Conservation (phyloP, 805 yeast genomes). For the Starmerella vitae region DNA sequence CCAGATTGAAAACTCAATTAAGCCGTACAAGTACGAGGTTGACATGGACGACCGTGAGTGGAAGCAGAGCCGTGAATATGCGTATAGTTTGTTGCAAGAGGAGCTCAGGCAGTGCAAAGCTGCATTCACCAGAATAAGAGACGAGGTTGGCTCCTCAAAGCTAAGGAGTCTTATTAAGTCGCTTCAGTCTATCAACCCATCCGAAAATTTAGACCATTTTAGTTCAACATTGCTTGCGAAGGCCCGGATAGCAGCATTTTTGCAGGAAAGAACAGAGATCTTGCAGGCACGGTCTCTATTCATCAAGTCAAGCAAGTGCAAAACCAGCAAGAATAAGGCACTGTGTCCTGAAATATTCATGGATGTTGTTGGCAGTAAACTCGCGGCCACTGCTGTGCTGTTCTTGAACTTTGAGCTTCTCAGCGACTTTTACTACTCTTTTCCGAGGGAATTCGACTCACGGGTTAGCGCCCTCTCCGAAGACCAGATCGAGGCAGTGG, state of each 20-base stretch:
- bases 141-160: conserved; percentile 70
- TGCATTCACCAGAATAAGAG: conserved; percentile 45
- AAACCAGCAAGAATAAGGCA: conserved; percentile 63
- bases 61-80: conserved; percentile 65
- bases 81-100: conserved; percentile 60
- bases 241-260: conserved; percentile 74
- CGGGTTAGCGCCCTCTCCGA: conserved; percentile 51
- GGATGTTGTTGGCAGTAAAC: conserved; percentile 81
- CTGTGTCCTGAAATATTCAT: conserved; percentile 90
- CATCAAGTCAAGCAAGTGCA: conserved; percentile 63
- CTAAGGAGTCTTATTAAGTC: conserved; percentile 71
- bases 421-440: conserved; percentile 89
- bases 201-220: conserved; percentile 30
- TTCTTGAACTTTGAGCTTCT: conserved; percentile 86
- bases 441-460: conserved; percentile 83
- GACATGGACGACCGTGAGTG: conserved; percentile 95
- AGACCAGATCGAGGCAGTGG: conserved; percentile 77
- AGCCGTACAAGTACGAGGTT: conserved; percentile 93
- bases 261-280: conserved; percentile 58
- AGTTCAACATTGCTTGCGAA: conserved; percentile 57
- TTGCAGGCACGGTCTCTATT: conserved; percentile 64
- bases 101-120: conserved; percentile 72
- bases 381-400: conserved; percentile 83
- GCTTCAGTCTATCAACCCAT: conserved; percentile 35
- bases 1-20: conserved; percentile 95